These are phyloP conservation scores for Nakataea oryzae DNA, from an alignment of 2,329 filamentous ascomycete species.

Conservation along the genomic window DNA sequence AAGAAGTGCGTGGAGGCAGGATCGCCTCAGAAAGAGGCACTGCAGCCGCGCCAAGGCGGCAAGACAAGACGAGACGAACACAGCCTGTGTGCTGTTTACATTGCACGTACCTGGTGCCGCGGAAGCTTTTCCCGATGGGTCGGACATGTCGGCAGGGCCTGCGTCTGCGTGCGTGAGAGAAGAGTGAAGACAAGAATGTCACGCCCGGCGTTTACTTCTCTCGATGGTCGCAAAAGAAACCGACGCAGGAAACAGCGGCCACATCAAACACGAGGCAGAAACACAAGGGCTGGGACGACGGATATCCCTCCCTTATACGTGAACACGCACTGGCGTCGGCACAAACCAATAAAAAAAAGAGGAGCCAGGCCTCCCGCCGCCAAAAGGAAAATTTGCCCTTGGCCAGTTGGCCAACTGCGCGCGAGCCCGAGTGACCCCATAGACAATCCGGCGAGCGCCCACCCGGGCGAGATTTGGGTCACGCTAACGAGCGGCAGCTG, in stretches of 20 bases:
- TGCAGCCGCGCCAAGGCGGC: not conserved
- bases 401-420: not conserved
- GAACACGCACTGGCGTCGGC: not conserved
- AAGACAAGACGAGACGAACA: not conserved
- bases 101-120: not conserved
- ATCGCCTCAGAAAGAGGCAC: no score
- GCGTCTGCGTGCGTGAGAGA: no score
- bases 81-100: not conserved
- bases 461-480: not conserved
- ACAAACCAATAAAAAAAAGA: no score
- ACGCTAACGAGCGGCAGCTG: not conserved
- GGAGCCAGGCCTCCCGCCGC: not conserved
- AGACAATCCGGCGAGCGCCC: not conserved
- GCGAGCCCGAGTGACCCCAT: not conserved
- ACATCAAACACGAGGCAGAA: not conserved
- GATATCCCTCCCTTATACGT: not conserved
- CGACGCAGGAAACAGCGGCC: not conserved
- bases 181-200: not conserved
- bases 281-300: not conserved
- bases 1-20: no score
- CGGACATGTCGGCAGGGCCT: not conserved
- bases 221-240: not conserved
- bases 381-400: not conserved
- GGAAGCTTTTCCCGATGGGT: constrained; percentile 2
- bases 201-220: not conserved